phyloP scores from a whole-genome alignment of 148 eudicot species.

The Oxyria digyna region DNA sequence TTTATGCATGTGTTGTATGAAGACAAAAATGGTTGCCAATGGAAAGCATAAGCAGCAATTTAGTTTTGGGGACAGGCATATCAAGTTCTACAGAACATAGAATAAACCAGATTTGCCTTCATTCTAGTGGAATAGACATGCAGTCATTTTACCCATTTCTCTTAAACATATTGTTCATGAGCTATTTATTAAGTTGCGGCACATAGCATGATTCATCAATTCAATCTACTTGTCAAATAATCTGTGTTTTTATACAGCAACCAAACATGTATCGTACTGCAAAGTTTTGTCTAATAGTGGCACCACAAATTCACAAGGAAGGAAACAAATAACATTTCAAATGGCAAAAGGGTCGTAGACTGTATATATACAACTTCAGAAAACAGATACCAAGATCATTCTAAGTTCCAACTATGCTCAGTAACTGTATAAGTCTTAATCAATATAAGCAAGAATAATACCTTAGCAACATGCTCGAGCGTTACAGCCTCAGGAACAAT shows the following conservation, averaged over 20 bases:
- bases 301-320: not conserved
- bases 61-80: not conserved
- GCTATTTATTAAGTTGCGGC: no score
- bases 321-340: not conserved
- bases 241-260: no score
- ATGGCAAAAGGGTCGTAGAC: not conserved
- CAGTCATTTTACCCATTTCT: no score
- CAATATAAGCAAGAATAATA: conserved; percentile 16
- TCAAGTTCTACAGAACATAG: not conserved
- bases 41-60: not conserved
- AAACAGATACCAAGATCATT: no score
- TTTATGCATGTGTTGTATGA: not conserved
- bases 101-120: not conserved
- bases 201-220: no score
- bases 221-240: no score
- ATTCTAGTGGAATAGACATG: not conserved
- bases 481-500: conserved; percentile 79
- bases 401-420: not conserved
- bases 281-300: not conserved
- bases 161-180: no score
- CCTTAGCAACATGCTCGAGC: conserved; percentile 84
- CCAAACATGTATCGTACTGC: no score
- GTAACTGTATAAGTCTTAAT: not conserved
- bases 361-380: no score
- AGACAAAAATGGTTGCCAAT: not conserved